Percentiles rank a stretch among this genome's conserved stretches.
Evolutionary conservation across 2,329 filamentous ascomycete genomes (phyloP).

Genomic region (Neofusicoccum sp.): DNA sequence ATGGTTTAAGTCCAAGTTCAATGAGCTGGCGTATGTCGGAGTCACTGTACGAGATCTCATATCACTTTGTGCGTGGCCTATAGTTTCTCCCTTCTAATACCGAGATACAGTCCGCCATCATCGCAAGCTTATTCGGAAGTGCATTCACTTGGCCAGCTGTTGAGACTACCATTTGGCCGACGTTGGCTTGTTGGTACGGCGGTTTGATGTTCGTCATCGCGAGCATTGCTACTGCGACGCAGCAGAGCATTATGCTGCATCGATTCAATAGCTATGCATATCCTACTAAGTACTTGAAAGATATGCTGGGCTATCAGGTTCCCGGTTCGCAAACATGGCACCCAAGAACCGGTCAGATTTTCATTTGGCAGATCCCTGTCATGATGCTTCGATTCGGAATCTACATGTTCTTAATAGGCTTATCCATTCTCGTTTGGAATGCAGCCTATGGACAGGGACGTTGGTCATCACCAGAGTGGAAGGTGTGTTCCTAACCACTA

Average conservation of each 20-base stretch:
- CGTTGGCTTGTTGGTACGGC: neutral
- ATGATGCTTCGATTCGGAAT: neutral
- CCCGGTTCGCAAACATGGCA: too few relatives aligned
- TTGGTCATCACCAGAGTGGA: neutral
- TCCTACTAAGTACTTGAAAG: neutral
- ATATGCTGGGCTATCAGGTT: neutral
- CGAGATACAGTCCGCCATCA: neutral
- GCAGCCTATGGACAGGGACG: neutral
- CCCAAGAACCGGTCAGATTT: neutral
- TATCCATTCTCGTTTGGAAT: neutral
- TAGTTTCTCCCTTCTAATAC: too few relatives aligned
- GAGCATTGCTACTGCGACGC: neutral
- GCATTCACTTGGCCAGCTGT: neutral
- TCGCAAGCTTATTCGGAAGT: neutral
- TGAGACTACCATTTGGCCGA: neutral
- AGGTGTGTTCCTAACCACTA: neutral
- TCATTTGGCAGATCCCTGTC: neutral
- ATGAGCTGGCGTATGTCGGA: too few relatives aligned
- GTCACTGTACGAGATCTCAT: too few relatives aligned
- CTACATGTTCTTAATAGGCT: neutral
- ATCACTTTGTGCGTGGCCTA: too few relatives aligned
- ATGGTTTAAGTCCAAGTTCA: too few relatives aligned
- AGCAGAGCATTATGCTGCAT: neutral
- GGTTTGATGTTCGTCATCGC: neutral
- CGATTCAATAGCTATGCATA: neutral